Base-by-base conservation (phyloP, 805 yeast species). In the Starmerella sp. region DNA sequence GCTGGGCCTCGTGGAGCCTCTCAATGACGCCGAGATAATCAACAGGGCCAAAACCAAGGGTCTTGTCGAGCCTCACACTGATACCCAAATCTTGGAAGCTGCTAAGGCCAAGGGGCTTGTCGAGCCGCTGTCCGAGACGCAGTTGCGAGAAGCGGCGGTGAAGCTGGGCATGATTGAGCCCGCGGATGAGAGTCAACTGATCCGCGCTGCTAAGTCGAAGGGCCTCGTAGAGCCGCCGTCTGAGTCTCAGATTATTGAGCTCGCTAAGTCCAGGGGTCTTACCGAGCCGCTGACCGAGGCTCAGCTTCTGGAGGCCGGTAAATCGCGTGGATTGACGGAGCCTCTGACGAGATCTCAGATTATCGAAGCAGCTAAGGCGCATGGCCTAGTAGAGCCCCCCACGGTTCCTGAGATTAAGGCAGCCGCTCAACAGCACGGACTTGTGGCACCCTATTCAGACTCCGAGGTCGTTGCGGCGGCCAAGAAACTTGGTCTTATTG, bases 401-500 rank as follows among this genome's bases (percentile, higher is more conserved):
- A 28, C 46, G 11, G 32, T 15, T 8, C 29, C 22, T 9, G 43
- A 39, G 10, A 39, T 17, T 8, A 39, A 39, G 29, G n/a, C 10
- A 6, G 13, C 13, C 29, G 43, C 13, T 2, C 43, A 15, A 29
- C 43, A 17, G 29, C 43, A 15, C 13, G 43, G 43, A 4, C 43
- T 22, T 39, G 43, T 39, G 43, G 30, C 10, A 17, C 43, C 43
- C 29, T 15, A 39, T 39, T 15, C 43, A 5, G 43, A 39, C 5
- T 8, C 51, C 3, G 17, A 6, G 48, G 38, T 39, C 13, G 13
- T n/a, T 1, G 43, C 43, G 7, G 29, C 11, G 7, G 43, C 31
- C 28, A 50, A 32, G 95, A 90, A 1, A 35, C 73, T 84, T 60
- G 75, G 78, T 62, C 69, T 87, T 54, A 95, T 93, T 1, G 67